Base-by-base conservation (phyloP, 2,329 filamentous ascomycete genomes). In the Fusarium zealandicum region DNA sequence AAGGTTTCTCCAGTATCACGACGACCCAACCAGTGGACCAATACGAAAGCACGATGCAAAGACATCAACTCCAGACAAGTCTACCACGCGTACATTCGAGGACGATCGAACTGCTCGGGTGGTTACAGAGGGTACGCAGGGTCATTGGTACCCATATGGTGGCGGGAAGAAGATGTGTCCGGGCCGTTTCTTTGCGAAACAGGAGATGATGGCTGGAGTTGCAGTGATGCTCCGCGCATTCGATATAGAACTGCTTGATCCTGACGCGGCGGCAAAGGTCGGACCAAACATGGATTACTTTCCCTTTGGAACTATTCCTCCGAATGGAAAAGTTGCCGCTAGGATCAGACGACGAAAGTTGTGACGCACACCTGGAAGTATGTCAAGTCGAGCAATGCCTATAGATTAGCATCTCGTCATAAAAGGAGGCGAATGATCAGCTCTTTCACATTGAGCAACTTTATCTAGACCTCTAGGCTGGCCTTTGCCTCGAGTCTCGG, bases 141-240 rank as follows among this genome's bases (percentile, higher is more conserved):
- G 70, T 0, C 67, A 67, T 1, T 76, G 67, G 59, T 66, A 74
- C 3, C 73, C 72, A 1, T 76, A 67, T 20, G 73, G 74, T 0
- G 72, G 72, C 3, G 71, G 73, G 1, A 51, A 54, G 5, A 64
- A 66, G 7, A 67, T 72, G 17, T 76, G 74, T 20, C 73, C 72
- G 0, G 73, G 74, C 1, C 69, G 70, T 0, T 70, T 71, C 32
- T 75, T 73, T 28, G 71, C 74, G 1, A 75, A 75, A 27, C 64
- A 67, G 12, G 68, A 75, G 42, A 65, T 71, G 0, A 67, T 74
- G 28, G 53, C 68, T 1, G 64, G 64, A 0, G 57, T 72, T 12
- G 69, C 71, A 1, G 33, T 73, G 18, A 63, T 74, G 14, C 53
- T 75, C 7, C 54, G 59, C 0, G 66, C 61, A 12, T 74, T 69